Base-by-base conservation (phyloP, 768 basidiomycete genomes). In the Cubamyces sp. region DNA sequence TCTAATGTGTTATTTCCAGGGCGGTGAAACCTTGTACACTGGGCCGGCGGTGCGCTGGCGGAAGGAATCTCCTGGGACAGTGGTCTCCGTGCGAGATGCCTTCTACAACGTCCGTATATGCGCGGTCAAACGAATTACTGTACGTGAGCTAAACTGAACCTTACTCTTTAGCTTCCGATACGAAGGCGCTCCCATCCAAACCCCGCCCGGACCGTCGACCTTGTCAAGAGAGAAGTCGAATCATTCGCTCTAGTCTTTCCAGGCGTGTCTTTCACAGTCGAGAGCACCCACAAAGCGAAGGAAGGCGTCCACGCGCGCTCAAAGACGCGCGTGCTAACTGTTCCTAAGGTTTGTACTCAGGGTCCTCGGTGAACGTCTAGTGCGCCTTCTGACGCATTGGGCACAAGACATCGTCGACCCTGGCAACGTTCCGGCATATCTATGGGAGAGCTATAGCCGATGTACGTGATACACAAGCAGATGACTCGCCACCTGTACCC, bases 11-110 rank as follows among this genome's bases (percentile, higher is more conserved):
- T 57, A 54, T 15, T 26, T 2, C 7, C 62, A 94, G 91, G 86
- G 84, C 28, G 86, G 87, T 15, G 81, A 84, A 67, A 75, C 72
- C 6, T 74, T 96, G 25, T 94, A 92, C 69, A 77, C 77, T 25
- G 94, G 94, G 0, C 81, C 86, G 34, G 87, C 94, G 3, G 75
- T 87, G 40, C 85, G 91, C 21, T 91, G 92, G 87, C 81, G 86
- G 60, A 80, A 88, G 64, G 86, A 91, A 71, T 77, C 78, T 1
- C 75, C 83, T 2, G 96, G 96, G 3, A 97, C 96, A 6, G 87
- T 84, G 12, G 88, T 96, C 43, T 87, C 84, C 66, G 79, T 97
- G 46, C 87, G 92, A 21, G 96, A 98, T 73, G 87, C 92, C 3
- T 99, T 97, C 71, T 91, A 90, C 71, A 94, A 92, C 70, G 94